Evolutionary conservation across 805 yeast genomes (phyloP).

Genomic region (Zygosaccharomyces bisporus): DNA sequence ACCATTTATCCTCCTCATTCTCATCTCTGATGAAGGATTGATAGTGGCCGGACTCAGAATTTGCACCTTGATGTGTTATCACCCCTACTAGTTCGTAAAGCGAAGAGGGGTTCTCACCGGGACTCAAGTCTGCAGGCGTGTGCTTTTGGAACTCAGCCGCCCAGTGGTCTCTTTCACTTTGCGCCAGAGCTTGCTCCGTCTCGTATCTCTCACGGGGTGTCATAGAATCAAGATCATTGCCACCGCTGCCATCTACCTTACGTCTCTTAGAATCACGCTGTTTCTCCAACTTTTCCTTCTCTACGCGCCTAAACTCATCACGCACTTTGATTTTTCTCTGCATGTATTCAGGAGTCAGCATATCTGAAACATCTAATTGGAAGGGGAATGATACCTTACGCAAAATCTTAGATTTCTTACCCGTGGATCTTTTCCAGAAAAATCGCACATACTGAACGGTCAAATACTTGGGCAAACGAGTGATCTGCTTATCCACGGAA

Average conservation of each 20-base stretch:
- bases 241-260: slow-evolving; percentile 29
- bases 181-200: slow-evolving; percentile 44
- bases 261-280: slow-evolving; percentile 65
- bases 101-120: slow-evolving; percentile 80
- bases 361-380: slow-evolving; percentile 81
- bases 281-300: slow-evolving; percentile 69
- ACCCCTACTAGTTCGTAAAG: slow-evolving; percentile 79
- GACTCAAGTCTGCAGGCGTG: slow-evolving; percentile 45
- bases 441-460: slow-evolving; percentile 92
- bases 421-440: slow-evolving; percentile 91
- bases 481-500: slow-evolving; percentile 54
- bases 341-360: slow-evolving; percentile 75
- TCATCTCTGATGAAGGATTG: slow-evolving; percentile 82
- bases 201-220: slow-evolving; percentile 55
- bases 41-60: slow-evolving; percentile 97
- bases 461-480: slow-evolving; percentile 79
- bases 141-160: slow-evolving; percentile 41
- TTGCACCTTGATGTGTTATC: slow-evolving; percentile 90
- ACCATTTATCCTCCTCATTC: slow-evolving; percentile 78
- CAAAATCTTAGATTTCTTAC: slow-evolving; percentile 86
- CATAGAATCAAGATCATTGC: slow-evolving; percentile 24
- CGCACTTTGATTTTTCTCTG: slow-evolving; percentile 63
- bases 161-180: slow-evolving; percentile 52
- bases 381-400: slow-evolving; percentile 94
- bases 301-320: slow-evolving; percentile 71